phyloP scores from a whole-genome alignment of 1,139 yeast species.

The Magnusiomyces ingens region DNA sequence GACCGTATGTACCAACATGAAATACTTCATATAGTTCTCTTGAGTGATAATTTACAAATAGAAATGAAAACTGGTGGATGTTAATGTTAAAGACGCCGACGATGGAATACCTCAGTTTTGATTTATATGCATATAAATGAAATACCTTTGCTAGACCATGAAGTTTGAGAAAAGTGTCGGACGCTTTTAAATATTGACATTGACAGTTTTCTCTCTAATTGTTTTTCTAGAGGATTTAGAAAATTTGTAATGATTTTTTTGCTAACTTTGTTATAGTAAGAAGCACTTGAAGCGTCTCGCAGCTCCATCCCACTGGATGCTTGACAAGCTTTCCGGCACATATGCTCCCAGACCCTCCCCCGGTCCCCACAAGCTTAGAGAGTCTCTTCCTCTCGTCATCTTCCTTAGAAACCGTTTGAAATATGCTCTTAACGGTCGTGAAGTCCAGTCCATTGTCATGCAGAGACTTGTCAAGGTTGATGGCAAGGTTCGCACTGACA shows the following conservation, averaged over 20 bases:
- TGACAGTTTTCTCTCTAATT: too few species aligned
- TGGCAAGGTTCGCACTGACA: slow-evolving; percentile 98
- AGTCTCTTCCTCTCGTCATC: slow-evolving; percentile 95
- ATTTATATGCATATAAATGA: slow-evolving; percentile 21
- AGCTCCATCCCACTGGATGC: slow-evolving; percentile 99
- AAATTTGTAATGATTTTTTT: not conserved
- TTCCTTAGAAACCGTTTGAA: slow-evolving; percentile 99
- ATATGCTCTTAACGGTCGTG: slow-evolving; percentile 99
- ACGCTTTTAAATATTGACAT: not conserved
- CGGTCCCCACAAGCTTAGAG: slow-evolving; percentile 99
- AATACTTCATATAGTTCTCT: not conserved
- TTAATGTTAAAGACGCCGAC: not conserved
- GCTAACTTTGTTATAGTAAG: slow-evolving; percentile 44
- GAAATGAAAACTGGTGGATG: not conserved
- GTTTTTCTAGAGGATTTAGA: not conserved
- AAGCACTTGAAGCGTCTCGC: slow-evolving; percentile 97
- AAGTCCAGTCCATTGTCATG: slow-evolving; percentile 98
- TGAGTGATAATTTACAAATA: not conserved
- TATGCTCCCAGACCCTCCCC: slow-evolving; percentile 99
- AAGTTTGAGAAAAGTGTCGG: not conserved
- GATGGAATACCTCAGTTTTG: slow-evolving; percentile 19
- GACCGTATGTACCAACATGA: slow-evolving; percentile 59
- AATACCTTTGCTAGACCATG: slow-evolving; percentile 1
- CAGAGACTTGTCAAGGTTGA: slow-evolving; percentile 99
- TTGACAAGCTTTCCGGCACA: slow-evolving; percentile 99